Percentiles rank a stretch among this genome's conserved stretches.
phyloP scores from a whole-genome alignment of 164 flowering plant genomes.

The Berberis vulgaris region DNA sequence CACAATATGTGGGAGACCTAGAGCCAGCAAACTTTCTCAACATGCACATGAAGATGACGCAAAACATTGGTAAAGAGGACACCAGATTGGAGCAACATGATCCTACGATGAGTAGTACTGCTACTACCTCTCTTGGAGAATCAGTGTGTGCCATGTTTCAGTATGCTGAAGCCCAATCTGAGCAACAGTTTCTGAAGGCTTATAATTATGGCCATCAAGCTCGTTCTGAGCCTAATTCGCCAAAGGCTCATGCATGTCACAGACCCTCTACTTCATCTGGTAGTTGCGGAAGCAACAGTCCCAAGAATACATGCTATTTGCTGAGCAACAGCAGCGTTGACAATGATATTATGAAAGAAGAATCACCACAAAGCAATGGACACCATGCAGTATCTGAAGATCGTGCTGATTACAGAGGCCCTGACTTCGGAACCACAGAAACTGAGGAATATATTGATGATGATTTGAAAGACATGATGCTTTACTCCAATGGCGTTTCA shows the following conservation, averaged over 20 bases:
- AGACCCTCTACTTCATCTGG: conserved; percentile 28
- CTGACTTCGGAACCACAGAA: conserved; percentile 16
- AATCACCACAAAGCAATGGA: conserved; percentile 16
- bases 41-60: neutral
- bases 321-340: conserved; percentile 12
- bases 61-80: conserved; percentile 7
- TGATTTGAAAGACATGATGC: conserved; percentile 29
- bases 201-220: conserved; percentile 16
- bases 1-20: conserved; percentile 6
- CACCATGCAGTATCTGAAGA: conserved; percentile 22
- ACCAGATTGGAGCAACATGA: conserved; percentile 17
- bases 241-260: conserved; percentile 8
- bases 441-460: conserved; percentile 27
- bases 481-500: conserved; percentile 25
- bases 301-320: conserved; percentile 12
- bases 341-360: conserved; percentile 8
- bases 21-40: conserved; percentile 9
- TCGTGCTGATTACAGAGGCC: conserved; percentile 19
- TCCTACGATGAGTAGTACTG: conserved; percentile 49
- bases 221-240: conserved; percentile 4
- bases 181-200: conserved; percentile 7
- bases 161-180: conserved; percentile 14
- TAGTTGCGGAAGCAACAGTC: conserved; percentile 18
- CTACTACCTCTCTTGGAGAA: conserved; percentile 36
- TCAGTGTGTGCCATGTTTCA: conserved; percentile 25